phyloP scores from a whole-genome alignment of 2,329 filamentous ascomycete genomes.

The Pestalotiopsis sp. region DNA sequence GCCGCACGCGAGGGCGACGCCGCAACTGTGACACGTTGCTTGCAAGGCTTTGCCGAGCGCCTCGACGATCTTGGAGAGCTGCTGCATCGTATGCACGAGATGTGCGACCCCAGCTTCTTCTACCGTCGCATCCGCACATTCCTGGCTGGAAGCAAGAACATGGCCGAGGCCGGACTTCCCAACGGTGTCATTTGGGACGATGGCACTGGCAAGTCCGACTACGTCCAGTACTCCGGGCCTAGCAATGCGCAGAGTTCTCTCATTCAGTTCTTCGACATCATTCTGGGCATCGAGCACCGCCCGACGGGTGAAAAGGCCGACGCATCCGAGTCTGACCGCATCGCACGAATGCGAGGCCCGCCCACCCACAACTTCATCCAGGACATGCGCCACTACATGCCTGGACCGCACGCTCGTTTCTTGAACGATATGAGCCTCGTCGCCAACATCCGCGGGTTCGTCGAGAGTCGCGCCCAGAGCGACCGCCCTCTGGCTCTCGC shows the following conservation, averaged over 20 bases:
- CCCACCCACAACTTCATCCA: conserved; percentile 86
- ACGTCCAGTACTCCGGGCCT: conserved; percentile 86
- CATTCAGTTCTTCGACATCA: conserved; percentile 96
- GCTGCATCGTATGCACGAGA: conserved; percentile 90
- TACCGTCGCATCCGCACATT: conserved; percentile 97
- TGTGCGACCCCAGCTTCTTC: conserved; percentile 91
- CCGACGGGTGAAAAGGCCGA: conserved; percentile 76
- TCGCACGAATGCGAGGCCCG: conserved; percentile 36
- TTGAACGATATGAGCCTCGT: conserved; percentile 77
- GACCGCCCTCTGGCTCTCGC: conserved; percentile 74
- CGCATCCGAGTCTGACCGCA: conserved; percentile 47
- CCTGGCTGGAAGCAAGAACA: conserved; percentile 95
- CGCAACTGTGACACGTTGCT: conserved; percentile 71
- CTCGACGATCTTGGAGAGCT: conserved; percentile 81
- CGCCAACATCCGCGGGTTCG: conserved; percentile 86
- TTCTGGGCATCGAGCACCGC: conserved; percentile 85
- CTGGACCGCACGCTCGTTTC: conserved; percentile 87
- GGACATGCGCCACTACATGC: conserved; percentile 98
- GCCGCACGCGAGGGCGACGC: conserved; percentile 75
- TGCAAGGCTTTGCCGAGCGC: conserved; percentile 83
- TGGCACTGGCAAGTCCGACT: conserved; percentile 67
- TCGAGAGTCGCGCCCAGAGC: conserved; percentile 58
- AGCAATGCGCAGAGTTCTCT: conserved; percentile 97
- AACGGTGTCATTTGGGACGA: conserved; percentile 87
- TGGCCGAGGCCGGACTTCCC: conserved; percentile 90